phyloP scores from a whole-genome alignment of 2,329 filamentous ascomycete genomes.

The Cercospora zeina region DNA sequence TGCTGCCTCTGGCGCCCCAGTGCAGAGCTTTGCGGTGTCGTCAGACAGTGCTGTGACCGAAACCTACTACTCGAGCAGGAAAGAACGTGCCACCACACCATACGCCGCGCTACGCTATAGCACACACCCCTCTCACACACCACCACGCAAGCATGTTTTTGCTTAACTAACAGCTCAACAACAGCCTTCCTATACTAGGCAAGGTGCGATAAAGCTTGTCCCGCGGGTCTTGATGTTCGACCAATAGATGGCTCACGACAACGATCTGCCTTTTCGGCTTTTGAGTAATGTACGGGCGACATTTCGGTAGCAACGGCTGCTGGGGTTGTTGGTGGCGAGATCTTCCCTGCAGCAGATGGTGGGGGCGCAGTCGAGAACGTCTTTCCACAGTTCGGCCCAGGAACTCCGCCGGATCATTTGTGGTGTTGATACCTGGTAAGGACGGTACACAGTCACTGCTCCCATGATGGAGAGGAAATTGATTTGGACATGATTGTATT shows the following conservation, averaged over 20 bases:
- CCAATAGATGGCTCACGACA: not conserved
- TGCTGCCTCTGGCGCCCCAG: not conserved
- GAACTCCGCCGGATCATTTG: not conserved
- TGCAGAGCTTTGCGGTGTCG: not conserved
- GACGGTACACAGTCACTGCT: not conserved
- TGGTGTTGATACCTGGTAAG: not conserved
- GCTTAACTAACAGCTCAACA: not conserved
- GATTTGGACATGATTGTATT: too few relatives aligned
- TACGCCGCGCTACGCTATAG: not conserved
- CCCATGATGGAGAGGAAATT: too few relatives aligned
- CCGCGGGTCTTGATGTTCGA: not conserved
- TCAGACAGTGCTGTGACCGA: not conserved
- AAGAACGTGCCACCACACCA: not conserved
- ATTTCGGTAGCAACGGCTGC: slow-evolving; percentile 6
- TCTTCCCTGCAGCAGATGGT: slow-evolving; percentile 8
- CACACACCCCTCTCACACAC: not conserved
- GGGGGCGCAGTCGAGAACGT: slow-evolving; percentile 1
- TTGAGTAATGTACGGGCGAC: not conserved
- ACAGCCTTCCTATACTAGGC: not conserved
- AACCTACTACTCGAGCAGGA: not conserved
- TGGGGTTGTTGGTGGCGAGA: not conserved
- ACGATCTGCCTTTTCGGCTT: not conserved
- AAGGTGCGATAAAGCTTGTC: slow-evolving; percentile 8
- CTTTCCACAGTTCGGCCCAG: not conserved
- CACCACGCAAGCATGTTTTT: slow-evolving; percentile 6